Evolutionary conservation across 2,329 filamentous ascomycete species (phyloP), one percentile per base, ranked within the genome.

Genomic region (Didymella pinodella): DNA sequence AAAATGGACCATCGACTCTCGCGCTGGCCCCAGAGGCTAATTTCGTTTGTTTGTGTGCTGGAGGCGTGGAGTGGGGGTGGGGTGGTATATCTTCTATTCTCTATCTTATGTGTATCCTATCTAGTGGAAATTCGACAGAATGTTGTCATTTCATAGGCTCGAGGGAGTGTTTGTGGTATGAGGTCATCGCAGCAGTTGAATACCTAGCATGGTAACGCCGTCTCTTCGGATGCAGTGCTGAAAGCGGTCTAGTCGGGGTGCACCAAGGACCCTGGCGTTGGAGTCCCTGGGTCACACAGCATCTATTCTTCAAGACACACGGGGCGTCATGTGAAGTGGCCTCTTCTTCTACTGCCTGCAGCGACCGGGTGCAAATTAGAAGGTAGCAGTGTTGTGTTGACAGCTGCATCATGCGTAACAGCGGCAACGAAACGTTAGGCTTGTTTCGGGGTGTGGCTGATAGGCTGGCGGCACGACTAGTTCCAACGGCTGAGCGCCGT

Each of bases 361-460:
- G n/a, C n/a, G 4, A 11, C 7, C 4, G n/a, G n/a, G 32, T n/a
- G 7, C 6, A 16, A 36, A 16, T 5, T n/a, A 16, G 32, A 7
- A 5, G 31, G 14, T 4, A 36, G 14, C 14, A 40, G 36, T 18
- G 7, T 10, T 10, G 36, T 20, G 36, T 40, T 47, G 56, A 22
- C 44, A 38, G 43, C 8, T 31, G 31, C 31, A 32, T 32, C 11
- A 12, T 14, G 4, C 31, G 56, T 54, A 54, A 46, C 56, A 40
- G 48, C 49, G 46, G 56, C 56, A 54, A 54, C 49, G 40, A 16
- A 29, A 34, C 20, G 18, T 46, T 54, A 54, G 56, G 41, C 31
- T 22, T 1, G 38, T 20, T 34, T 18, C 36, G 8, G 36, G 36
- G 4, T 3, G 4, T 22, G 36, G 8, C 2, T 49, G 44, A 53